Evolutionary conservation across 139 green algal genomes (phyloP).

Genomic region (Volvox africanus): DNA sequence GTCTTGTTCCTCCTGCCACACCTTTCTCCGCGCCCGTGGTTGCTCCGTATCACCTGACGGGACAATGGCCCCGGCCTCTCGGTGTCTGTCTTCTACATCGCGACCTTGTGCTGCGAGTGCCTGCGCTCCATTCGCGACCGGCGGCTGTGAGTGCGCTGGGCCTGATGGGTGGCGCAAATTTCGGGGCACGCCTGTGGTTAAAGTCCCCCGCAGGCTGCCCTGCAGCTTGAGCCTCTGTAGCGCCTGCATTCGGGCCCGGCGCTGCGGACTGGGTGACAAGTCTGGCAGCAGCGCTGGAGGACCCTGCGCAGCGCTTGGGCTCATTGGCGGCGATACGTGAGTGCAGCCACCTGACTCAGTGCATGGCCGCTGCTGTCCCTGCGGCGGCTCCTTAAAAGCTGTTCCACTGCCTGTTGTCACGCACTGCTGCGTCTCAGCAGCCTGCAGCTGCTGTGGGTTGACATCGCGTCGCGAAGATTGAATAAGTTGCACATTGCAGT

Average conservation of each 20-base stretch:
- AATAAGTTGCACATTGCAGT: too few species aligned
- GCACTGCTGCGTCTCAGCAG: not conserved
- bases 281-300: not conserved
- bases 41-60: too few species aligned
- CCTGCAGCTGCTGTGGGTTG: constrained; percentile 7
- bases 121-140: too few species aligned
- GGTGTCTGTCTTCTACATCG: too few species aligned
- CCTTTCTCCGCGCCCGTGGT: not conserved
- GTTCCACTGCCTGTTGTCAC: not conserved
- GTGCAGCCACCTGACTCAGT: too few species aligned
- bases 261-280: constrained; percentile 12
- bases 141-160: not conserved
- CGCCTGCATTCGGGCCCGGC: not conserved
- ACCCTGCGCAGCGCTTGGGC: not conserved
- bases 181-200: not conserved
- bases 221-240: constrained; percentile 35
- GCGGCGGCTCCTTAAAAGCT: not conserved
- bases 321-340: not conserved
- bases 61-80: too few species aligned
- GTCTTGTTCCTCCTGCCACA: not conserved
- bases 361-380: not conserved
- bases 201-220: not conserved
- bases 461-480: too few species aligned
- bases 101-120: too few species aligned
- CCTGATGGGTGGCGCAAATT: not conserved